These are phyloP conservation scores for Rhizopogon vinicolor DNA, from an alignment of 768 basidiomycete genomes.

Conservation along the genomic window DNA sequence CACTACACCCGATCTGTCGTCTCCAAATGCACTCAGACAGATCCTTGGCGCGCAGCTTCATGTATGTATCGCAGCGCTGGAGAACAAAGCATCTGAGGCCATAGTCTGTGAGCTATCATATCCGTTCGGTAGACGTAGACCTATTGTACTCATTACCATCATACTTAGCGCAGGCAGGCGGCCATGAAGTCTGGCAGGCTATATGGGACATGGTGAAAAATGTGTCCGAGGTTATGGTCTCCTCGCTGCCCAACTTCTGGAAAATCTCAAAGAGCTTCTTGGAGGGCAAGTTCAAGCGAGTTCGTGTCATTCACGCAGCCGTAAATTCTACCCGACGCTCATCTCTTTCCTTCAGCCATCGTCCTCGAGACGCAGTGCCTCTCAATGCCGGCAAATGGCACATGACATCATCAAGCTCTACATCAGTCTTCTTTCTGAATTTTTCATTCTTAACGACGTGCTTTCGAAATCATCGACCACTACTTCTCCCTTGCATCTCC, in stretches of 20 bases:
- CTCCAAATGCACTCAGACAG: conserved; percentile 35
- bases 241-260: conserved; percentile 92
- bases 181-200: conserved; percentile 78
- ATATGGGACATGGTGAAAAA: conserved; percentile 77
- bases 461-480: conserved; percentile 45
- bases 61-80: conserved; percentile 52
- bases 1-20: conserved; percentile 28
- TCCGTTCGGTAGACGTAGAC: not conserved
- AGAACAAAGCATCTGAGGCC: conserved; percentile 57
- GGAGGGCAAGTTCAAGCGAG: conserved; percentile 91
- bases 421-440: conserved; percentile 78
- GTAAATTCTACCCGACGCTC: not conserved
- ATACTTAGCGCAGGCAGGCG: conserved; percentile 57
- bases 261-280: conserved; percentile 86
- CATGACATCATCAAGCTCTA: conserved; percentile 84
- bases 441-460: conserved; percentile 80
- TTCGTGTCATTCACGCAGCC: not conserved
- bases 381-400: conserved; percentile 84
- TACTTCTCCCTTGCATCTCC: conserved; percentile 49
- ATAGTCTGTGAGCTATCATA: conserved; percentile 45
- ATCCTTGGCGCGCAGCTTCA: conserved; percentile 56
- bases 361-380: conserved; percentile 69
- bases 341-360: conserved; percentile 22
- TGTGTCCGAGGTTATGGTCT: conserved; percentile 79
- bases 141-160: conserved; percentile 1